phyloP scores from a whole-genome alignment of 1,139 yeast species.

The Torulaspora pretoriensis region DNA sequence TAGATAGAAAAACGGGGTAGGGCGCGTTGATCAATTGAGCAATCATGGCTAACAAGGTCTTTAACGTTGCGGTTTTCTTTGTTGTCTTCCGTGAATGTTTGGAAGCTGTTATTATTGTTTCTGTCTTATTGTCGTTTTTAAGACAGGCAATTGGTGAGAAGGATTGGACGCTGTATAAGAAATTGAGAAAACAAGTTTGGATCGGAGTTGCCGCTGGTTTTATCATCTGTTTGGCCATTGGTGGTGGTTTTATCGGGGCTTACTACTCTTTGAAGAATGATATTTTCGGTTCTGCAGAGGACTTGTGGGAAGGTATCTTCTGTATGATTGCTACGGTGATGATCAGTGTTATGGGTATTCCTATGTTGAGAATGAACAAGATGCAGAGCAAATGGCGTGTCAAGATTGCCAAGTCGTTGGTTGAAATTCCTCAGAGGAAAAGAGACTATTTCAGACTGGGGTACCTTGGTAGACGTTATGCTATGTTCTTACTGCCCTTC shows the following conservation, averaged over 20 bases:
- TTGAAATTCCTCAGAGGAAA: slow-evolving; percentile 41
- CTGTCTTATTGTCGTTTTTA: slow-evolving; percentile 77
- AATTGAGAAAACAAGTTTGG: slow-evolving; percentile 73
- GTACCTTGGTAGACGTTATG: slow-evolving; percentile 52
- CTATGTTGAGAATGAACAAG: slow-evolving; percentile 76
- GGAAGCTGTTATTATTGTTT: slow-evolving; percentile 82
- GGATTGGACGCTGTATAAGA: slow-evolving; percentile 36
- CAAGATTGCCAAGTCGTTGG: slow-evolving; percentile 53
- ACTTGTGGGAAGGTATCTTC: slow-evolving; percentile 89
- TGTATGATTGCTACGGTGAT: slow-evolving; percentile 74
- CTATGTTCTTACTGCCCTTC: slow-evolving; percentile 74
- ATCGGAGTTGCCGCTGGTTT: slow-evolving; percentile 72
- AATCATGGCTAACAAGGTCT: slow-evolving; percentile 32
- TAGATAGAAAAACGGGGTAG: no score
- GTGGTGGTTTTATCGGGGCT: slow-evolving; percentile 67
- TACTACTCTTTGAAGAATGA: slow-evolving; percentile 77
- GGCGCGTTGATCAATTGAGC: background rate
- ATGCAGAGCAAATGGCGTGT: slow-evolving; percentile 85
- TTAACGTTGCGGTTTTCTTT: slow-evolving; percentile 61
- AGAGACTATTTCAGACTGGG: slow-evolving; percentile 39
- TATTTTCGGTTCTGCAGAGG: slow-evolving; percentile 77
- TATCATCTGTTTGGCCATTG: slow-evolving; percentile 67
- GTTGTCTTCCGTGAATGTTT: slow-evolving; percentile 81
- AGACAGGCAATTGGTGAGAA: slow-evolving; percentile 48
- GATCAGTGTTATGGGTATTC: slow-evolving; percentile 86